Percentiles rank a stretch among this genome's conserved stretches.
phyloP scores from a whole-genome alignment of 208 protist species.

The Trypanosoma avium region DNA sequence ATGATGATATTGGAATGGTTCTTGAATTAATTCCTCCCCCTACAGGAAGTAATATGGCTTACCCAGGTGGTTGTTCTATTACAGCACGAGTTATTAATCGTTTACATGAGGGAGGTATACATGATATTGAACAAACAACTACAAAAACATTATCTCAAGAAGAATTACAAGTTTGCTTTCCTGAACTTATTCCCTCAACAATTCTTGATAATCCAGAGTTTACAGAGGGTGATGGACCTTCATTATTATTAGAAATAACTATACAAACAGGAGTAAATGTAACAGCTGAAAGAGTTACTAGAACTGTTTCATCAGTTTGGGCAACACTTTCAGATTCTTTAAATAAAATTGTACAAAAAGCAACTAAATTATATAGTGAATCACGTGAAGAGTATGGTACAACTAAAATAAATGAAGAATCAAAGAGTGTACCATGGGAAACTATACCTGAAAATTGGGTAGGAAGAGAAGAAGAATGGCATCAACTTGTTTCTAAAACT shows the following conservation, averaged over 20 bases:
- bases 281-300: conserved; percentile 49
- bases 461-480: conserved; percentile 54
- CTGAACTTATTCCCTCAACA: conserved; percentile 47
- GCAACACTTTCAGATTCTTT: conserved; percentile 52
- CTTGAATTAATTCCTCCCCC: conserved; percentile 74
- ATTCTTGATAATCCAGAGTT: conserved; percentile 35
- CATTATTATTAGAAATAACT: conserved; percentile 48
- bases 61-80: conserved; percentile 54
- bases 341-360: conserved; percentile 42
- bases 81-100: conserved; percentile 45
- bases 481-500: conserved; percentile 36
- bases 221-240: conserved; percentile 26
- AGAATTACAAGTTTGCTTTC: conserved; percentile 47
- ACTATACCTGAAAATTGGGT: conserved; percentile 55
- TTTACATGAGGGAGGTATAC: conserved; percentile 12
- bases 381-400: conserved; percentile 33
- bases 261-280: conserved; percentile 68
- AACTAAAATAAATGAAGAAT: conserved; percentile 1
- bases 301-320: conserved; percentile 64
- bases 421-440: conserved; percentile 51
- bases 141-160: conserved; percentile 26
- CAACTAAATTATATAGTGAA: conserved; percentile 45
- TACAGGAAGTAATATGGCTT: conserved; percentile 6
- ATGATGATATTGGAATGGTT: conserved; percentile 58
- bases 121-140: conserved; percentile 29